These are phyloP conservation scores for Didymosphaeria variabile DNA, from an alignment of 2,329 filamentous ascomycete species.

Conservation along the genomic window DNA sequence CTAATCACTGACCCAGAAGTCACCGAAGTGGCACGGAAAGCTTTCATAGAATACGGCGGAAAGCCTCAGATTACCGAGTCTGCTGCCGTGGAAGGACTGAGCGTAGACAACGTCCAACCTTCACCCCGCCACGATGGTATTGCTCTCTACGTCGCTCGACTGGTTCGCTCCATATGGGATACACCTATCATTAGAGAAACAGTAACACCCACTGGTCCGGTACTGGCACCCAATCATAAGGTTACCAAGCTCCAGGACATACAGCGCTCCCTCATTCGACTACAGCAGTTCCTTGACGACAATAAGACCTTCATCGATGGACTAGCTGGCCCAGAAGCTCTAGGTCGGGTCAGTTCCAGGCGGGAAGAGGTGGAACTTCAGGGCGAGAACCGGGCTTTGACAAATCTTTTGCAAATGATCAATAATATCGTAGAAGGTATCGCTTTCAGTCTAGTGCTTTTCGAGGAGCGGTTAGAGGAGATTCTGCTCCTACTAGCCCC, in stretches of 20 bases:
- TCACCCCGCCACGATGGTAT: slow-evolving; percentile 91
- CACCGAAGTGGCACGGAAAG: slow-evolving; percentile 82
- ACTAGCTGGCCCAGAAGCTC: slow-evolving; percentile 85
- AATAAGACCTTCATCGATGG: slow-evolving; percentile 95
- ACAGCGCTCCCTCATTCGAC: slow-evolving; percentile 80
- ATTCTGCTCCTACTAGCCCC: slow-evolving; percentile 80
- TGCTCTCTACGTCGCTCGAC: slow-evolving; percentile 83
- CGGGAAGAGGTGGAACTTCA: slow-evolving; percentile 93
- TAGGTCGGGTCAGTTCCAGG: slow-evolving; percentile 79
- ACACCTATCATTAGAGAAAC: slow-evolving; percentile 72
- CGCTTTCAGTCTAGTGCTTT: slow-evolving; percentile 92
- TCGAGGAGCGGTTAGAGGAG: slow-evolving; percentile 91
- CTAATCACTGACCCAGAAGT: slow-evolving; percentile 82
- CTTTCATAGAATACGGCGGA: slow-evolving; percentile 92
- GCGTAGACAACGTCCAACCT: slow-evolving; percentile 83
- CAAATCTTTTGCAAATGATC: slow-evolving; percentile 85
- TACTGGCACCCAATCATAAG: slow-evolving; percentile 72
- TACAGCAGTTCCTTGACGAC: slow-evolving; percentile 83
- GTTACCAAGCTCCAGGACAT: slow-evolving; percentile 75
- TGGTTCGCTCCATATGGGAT: slow-evolving; percentile 92
- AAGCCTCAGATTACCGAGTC: slow-evolving; percentile 86
- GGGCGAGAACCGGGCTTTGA: slow-evolving; percentile 91
- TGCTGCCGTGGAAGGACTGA: slow-evolving; percentile 66
- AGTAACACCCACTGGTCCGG: slow-evolving; percentile 65
- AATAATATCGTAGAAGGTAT: slow-evolving; percentile 95